phyloP scores from a whole-genome alignment of 768 basidiomycete genomes.

The Suillus occidentalis region DNA sequence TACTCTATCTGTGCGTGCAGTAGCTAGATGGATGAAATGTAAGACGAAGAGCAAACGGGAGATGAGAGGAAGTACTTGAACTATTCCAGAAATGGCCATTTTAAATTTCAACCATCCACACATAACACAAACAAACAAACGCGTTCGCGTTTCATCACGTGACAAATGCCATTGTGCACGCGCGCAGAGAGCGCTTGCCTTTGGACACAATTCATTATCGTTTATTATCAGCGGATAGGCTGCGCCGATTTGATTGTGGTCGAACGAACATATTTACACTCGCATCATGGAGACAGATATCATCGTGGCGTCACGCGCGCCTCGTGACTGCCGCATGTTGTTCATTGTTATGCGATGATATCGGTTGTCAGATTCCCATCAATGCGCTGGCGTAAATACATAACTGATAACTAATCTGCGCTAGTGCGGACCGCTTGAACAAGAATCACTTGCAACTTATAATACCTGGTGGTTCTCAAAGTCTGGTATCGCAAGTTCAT shows the following conservation, averaged over 20 bases:
- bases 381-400: constrained; percentile 3
- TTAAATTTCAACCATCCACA: constrained; percentile 31
- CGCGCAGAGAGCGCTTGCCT: background rate
- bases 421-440: background rate
- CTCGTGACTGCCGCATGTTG: constrained; percentile 1
- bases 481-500: no score
- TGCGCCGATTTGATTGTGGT: background rate
- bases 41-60: constrained; percentile 12
- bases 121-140: constrained; percentile 39
- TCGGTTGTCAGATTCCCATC: constrained; percentile 4
- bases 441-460: background rate
- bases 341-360: background rate
- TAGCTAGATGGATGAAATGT: constrained; percentile 6
- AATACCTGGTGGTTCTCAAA: background rate
- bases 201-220: background rate
- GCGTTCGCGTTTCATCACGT: constrained; percentile 40
- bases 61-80: constrained; percentile 16
- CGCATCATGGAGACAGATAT: background rate
- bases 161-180: constrained; percentile 11
- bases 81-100: constrained; percentile 30
- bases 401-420: background rate
- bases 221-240: background rate
- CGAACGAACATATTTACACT: background rate
- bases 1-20: constrained; percentile 11
- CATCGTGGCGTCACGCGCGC: background rate